phyloP scores from a whole-genome alignment of 257 asterid species.

The Solanum acaule region DNA sequence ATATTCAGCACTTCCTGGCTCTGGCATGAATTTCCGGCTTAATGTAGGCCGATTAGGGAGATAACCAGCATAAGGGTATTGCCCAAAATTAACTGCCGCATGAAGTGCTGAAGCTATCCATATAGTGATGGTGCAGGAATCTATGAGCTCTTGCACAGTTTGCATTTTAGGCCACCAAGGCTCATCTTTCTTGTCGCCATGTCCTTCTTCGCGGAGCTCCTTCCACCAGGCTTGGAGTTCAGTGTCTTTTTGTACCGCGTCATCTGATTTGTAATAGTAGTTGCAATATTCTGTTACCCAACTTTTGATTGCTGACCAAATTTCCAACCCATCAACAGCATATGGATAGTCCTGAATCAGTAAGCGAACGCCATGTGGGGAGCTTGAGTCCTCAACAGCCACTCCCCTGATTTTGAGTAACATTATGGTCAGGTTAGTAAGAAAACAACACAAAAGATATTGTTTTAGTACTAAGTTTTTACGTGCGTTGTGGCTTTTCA shows the following conservation, averaged over 20 bases:
- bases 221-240: constrained; percentile 91
- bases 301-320: constrained; percentile 67
- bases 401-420: constrained; percentile 33
- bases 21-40: constrained; percentile 65
- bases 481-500: background rate
- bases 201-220: constrained; percentile 61
- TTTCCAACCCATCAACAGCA: constrained; percentile 78
- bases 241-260: constrained; percentile 24
- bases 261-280: constrained; percentile 48
- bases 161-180: constrained; percentile 80
- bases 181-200: constrained; percentile 59
- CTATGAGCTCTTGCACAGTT: constrained; percentile 37
- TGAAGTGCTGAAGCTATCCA: constrained; percentile 88
- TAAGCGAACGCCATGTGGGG: constrained; percentile 52
- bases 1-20: constrained; percentile 41
- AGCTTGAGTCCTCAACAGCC: constrained; percentile 50
- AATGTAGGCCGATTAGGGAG: constrained; percentile 59
- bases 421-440: background rate
- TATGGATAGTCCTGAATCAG: constrained; percentile 67
- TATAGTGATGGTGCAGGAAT: constrained; percentile 63
- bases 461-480: background rate
- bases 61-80: constrained; percentile 63
- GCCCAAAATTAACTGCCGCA: constrained; percentile 71
- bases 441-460: background rate
- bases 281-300: constrained; percentile 67